Evolutionary conservation across 2,329 filamentous ascomycete species (phyloP).

Genomic region (Fonsecaea erecta): DNA sequence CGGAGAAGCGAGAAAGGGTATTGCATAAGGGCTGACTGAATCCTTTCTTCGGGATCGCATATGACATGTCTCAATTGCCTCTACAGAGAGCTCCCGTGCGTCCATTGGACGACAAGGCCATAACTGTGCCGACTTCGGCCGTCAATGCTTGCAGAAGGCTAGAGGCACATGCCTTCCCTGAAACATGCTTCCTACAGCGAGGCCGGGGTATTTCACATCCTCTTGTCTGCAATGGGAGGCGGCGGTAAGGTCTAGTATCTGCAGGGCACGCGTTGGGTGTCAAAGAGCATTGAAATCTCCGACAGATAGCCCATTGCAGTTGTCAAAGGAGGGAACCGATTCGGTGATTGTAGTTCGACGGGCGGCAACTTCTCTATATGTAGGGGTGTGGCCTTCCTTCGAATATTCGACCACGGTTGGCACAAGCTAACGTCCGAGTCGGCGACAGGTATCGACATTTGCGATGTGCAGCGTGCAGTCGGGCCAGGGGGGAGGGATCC

Average conservation of each 20-base stretch:
- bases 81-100: neutral
- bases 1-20: neutral
- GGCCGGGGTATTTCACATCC: neutral
- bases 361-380: neutral
- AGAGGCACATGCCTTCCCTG: neutral
- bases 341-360: neutral
- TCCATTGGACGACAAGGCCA: neutral
- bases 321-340: neutral
- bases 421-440: neutral
- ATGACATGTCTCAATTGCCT: neutral
- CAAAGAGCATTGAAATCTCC: neutral
- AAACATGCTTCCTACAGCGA: neutral
- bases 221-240: neutral
- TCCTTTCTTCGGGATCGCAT: neutral
- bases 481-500: neutral
- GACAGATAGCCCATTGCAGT: neutral
- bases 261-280: neutral
- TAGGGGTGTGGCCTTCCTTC: neutral
- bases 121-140: neutral
- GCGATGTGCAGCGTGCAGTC: neutral
- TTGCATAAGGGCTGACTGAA: conserved; percentile 2
- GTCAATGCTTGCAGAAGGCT: neutral
- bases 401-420: neutral
- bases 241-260: neutral
- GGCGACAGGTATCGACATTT: neutral